Evolutionary conservation across 805 yeast species (phyloP), one percentile per base, ranked within the genome.

Genomic region (Debaryomyces hansenii): DNA sequence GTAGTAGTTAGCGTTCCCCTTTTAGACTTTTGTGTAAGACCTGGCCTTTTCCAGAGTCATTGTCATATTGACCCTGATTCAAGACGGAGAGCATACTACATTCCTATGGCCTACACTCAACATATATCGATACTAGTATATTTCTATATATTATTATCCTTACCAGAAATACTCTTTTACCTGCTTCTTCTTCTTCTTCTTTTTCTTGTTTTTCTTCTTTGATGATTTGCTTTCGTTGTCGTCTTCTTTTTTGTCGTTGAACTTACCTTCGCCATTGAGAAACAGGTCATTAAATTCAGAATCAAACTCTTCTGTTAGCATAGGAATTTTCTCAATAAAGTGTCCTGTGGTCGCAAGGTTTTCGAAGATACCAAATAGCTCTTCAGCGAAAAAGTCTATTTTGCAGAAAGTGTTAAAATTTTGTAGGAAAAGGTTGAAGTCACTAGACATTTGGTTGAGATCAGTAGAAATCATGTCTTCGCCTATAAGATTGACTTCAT

Each of bases 401-500:
- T 61, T 64, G 45, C 69, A 60, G 27, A 69, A 51, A 11, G 61
- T 59, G 37, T 69, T 66, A 56, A 66, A 69, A 36, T 63, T 48
- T 9, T 47, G 42, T 40, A 68, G 53, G 45, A 69, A 67, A 31
- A 60, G 49, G 18, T 43, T 41, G 37, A 64, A 64, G 50, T 64
- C 66, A 9, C 49, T 42, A 9, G 45, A 42, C 15, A 60, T 34
- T 16, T 44, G 42, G 16, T 40, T 9, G 21, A 50, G 44, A 16
- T 49, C 50, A 4, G 14, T 31, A 8, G 34, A 12, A 24, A 34
- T 36, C 27, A 34, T 21, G 9, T 14, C 20, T n/a, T 37, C 34
- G 6, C 11, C 20, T 2, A 24, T 33, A 16, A 11, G 29, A 6
- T 29, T 36, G 4, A 20, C 10, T 15, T 32, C 46, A 7, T 37